Conservation (phyloP, 495 filamentous ascomycete genomes). For the Penicillium odoratum region DNA sequence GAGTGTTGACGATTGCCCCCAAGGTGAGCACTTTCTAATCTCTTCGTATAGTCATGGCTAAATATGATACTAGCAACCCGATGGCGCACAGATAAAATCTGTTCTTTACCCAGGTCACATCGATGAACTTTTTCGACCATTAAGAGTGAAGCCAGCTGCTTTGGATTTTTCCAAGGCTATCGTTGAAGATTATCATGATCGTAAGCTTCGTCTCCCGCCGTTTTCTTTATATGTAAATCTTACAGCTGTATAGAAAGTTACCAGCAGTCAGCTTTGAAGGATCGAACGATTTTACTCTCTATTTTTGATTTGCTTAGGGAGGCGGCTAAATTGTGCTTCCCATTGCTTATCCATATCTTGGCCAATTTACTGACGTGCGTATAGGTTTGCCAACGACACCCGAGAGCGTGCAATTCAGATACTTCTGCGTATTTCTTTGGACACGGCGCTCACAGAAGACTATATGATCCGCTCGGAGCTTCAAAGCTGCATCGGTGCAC, state of each 20-base stretch:
- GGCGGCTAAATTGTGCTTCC: conserved; percentile 30
- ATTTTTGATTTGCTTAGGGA: conserved; percentile 34
- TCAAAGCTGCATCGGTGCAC: conserved; percentile 43
- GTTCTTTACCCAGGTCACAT: conserved; percentile 36
- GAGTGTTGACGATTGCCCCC: conserved; percentile 46
- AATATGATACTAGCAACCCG: conserved; percentile 19
- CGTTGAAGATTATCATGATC: conserved; percentile 23
- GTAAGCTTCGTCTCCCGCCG: conserved; percentile 14
- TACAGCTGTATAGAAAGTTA: conserved; percentile 6
- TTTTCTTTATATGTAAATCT: neutral
- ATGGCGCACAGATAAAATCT: conserved; percentile 22
- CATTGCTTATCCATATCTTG: neutral
- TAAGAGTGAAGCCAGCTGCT: conserved; percentile 35
- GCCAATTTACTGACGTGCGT: conserved; percentile 12
- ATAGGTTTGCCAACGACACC: conserved; percentile 36
- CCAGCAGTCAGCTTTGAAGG: conserved; percentile 5
- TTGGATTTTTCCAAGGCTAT: conserved; percentile 29
- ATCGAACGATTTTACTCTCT: conserved; percentile 19
- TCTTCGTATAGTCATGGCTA: neutral
- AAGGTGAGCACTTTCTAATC: neutral
- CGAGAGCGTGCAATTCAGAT: conserved; percentile 37
- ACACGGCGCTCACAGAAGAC: conserved; percentile 50
- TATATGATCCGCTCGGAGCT: conserved; percentile 39
- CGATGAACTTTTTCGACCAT: conserved; percentile 31
- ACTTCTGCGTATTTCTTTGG: conserved; percentile 61